These are phyloP conservation scores for Blastobotrys serpentis DNA, from an alignment of 1,139 yeast species.

Conservation along the genomic window DNA sequence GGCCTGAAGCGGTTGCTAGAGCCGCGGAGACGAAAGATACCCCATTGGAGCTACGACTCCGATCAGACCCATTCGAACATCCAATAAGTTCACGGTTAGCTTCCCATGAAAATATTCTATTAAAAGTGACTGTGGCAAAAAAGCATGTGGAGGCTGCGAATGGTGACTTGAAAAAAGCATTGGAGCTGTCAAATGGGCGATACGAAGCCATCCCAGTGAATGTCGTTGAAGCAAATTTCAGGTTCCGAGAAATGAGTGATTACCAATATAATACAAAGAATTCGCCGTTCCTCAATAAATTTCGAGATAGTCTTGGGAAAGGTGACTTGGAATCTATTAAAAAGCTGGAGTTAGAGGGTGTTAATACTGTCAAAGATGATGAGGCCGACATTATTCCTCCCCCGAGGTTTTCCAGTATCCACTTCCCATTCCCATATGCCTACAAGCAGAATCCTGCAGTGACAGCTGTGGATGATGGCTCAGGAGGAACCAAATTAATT, in stretches of 20 bases:
- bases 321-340: constrained; percentile 45
- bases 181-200: constrained; percentile 36
- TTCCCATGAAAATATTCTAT: constrained; percentile 59
- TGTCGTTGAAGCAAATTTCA: constrained; percentile 65
- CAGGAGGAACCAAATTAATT: constrained; percentile 34
- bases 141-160: constrained; percentile 48
- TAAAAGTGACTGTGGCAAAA: constrained; percentile 71
- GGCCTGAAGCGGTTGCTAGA: constrained; percentile 46
- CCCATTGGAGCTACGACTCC: constrained; percentile 59
- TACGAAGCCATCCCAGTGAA: constrained; percentile 60
- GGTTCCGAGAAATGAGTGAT: constrained; percentile 85
- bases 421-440: constrained; percentile 74
- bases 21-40: constrained; percentile 40
- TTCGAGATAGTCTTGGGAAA: constrained; percentile 43
- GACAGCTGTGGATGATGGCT: constrained; percentile 54
- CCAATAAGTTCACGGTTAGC: constrained; percentile 57
- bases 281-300: constrained; percentile 49
- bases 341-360: constrained; percentile 34
- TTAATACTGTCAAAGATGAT: constrained; percentile 30
- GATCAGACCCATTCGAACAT: constrained; percentile 77
- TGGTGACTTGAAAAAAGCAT: constrained; percentile 53
- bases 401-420: constrained; percentile 72
- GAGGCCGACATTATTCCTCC: constrained; percentile 76
- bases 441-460: constrained; percentile 59
- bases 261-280: constrained; percentile 71